These are phyloP conservation scores for Cajanus cajan DNA, from an alignment of 306 rosid species.

Conservation along the genomic window DNA sequence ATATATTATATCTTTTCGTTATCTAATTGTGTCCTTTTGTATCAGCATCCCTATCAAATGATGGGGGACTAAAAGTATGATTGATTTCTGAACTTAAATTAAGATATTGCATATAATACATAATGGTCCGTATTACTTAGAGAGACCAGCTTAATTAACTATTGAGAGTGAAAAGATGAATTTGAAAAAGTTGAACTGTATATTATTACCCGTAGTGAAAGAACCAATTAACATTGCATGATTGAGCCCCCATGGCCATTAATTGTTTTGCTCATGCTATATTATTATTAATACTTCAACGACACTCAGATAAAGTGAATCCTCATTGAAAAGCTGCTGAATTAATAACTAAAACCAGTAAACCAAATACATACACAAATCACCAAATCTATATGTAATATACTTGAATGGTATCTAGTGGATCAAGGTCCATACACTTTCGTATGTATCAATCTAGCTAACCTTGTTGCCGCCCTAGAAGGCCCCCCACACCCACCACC, in stretches of 20 bases:
- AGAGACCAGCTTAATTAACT: not conserved
- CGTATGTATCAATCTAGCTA: not conserved
- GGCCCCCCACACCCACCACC: too few species aligned
- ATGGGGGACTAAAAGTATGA: not conserved
- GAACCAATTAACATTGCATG: too few species aligned
- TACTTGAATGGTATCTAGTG: not conserved
- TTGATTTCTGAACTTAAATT: not conserved
- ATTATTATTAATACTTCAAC: too few species aligned
- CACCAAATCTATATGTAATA: not conserved
- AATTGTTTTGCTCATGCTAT: too few species aligned
- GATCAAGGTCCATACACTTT: slow-evolving; percentile 25
- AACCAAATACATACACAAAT: not conserved
- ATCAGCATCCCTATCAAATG: not conserved
- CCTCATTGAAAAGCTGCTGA: not conserved
- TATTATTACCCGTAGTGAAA: not conserved
- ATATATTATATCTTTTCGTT: not conserved
- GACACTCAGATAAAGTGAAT: not conserved
- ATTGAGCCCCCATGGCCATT: too few species aligned
- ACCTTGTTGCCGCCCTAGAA: too few species aligned
- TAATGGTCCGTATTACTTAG: not conserved
- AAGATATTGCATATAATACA: not conserved
- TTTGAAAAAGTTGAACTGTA: not conserved
- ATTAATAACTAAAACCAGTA: not conserved
- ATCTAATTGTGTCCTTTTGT: not conserved
- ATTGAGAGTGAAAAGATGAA: not conserved